Conservation (phyloP, 1,284 basidiomycete genomes). For the Ustilago hordei region DNA sequence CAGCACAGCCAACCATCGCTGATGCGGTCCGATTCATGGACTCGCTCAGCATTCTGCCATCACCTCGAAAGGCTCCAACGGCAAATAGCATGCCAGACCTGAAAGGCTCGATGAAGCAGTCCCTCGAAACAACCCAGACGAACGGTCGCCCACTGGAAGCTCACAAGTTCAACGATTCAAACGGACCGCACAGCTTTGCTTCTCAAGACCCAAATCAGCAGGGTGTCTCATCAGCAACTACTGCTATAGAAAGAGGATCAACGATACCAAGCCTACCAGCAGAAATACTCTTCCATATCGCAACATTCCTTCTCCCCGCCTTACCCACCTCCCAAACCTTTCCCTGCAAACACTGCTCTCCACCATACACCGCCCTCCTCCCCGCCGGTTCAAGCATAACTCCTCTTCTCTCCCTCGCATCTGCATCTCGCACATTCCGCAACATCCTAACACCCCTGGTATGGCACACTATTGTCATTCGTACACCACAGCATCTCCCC, state of each 20-base stretch:
- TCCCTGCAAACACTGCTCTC: conserved; percentile 11
- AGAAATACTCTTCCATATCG: conserved; percentile 34
- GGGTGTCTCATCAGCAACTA: neutral
- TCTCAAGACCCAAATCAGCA: neutral
- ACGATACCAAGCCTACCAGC: conserved; percentile 18
- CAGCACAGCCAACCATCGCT: conserved; percentile 32
- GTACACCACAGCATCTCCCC: conserved; percentile 31
- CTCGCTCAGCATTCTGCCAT: conserved; percentile 11
- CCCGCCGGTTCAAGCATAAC: neutral
- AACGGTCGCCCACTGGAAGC: neutral
- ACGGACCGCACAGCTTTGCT: neutral
- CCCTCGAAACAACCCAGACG: neutral
- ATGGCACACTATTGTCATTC: conserved; percentile 33
- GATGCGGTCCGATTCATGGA: conserved; percentile 40
- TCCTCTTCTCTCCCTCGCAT: conserved; percentile 17
- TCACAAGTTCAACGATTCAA: neutral
- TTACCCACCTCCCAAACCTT: neutral
- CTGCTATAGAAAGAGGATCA: neutral
- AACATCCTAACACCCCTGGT: conserved; percentile 20
- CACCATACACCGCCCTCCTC: neutral
- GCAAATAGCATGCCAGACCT: neutral
- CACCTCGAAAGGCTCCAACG: neutral
- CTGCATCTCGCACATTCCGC: conserved; percentile 15
- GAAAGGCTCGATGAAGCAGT: neutral
- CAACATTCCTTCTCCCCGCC: conserved; percentile 6